These are phyloP conservation scores for Termitomyces sp. DNA, from an alignment of 768 basidiomycete species.

Conservation along the genomic window DNA sequence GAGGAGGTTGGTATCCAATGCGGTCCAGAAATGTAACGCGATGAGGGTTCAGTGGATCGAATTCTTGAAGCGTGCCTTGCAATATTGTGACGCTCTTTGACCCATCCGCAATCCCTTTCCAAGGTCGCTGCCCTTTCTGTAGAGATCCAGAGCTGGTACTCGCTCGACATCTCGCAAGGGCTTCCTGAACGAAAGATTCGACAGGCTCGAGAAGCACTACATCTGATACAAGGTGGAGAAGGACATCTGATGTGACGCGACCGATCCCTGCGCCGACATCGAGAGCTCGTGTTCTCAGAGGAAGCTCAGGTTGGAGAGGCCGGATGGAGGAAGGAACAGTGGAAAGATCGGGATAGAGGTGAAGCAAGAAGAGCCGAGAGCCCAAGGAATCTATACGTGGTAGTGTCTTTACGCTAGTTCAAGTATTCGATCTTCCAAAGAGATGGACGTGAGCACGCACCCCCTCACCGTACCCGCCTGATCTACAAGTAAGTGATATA, in stretches of 20 bases:
- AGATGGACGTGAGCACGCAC: constrained; percentile 26
- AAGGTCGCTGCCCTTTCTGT: constrained; percentile 28
- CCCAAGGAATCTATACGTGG: constrained; percentile 89
- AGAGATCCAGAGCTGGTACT: constrained; percentile 21
- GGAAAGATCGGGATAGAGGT: constrained; percentile 74
- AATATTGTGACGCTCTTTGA: constrained; percentile 76
- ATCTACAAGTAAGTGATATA: not conserved
- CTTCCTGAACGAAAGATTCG: constrained; percentile 68
- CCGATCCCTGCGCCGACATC: constrained; percentile 96
- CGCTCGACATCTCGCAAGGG: constrained; percentile 37
- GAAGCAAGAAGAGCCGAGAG: constrained; percentile 82
- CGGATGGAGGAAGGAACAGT: constrained; percentile 71
- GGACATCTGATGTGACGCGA: constrained; percentile 81
- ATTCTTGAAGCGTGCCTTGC: constrained; percentile 72
- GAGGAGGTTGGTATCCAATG: constrained; percentile 53
- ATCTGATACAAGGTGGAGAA: constrained; percentile 83
- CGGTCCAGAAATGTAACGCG: constrained; percentile 52
- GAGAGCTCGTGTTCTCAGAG: constrained; percentile 58
- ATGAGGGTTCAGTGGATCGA: constrained; percentile 60
- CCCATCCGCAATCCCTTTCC: constrained; percentile 64
- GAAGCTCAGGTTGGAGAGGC: constrained; percentile 30
- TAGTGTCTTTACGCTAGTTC: constrained; percentile 51
- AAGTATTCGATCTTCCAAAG: constrained; percentile 13
- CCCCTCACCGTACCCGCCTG: constrained; percentile 43
- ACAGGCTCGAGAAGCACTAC: constrained; percentile 92